Percentiles rank a stretch among this genome's conserved stretches.
Evolutionary conservation across 345 rosid species (phyloP).

Genomic region (Populus tremula): DNA sequence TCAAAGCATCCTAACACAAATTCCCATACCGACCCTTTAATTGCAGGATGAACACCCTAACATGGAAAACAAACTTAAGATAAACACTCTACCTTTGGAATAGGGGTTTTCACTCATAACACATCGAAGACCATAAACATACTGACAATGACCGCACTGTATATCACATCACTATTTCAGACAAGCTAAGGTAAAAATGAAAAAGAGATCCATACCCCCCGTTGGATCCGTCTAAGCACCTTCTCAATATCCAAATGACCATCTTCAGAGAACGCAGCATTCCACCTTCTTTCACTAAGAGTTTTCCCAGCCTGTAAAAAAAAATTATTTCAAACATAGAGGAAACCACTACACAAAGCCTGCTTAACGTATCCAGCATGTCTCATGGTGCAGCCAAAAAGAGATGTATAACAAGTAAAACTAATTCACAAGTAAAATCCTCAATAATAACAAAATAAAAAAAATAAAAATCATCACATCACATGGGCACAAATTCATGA

Average conservation of each 20-base stretch:
- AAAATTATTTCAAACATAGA: background rate
- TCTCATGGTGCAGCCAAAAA: background rate
- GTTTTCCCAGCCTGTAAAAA: constrained; percentile 77
- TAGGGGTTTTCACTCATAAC: background rate
- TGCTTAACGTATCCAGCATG: background rate
- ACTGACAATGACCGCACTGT: background rate
- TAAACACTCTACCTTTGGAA: background rate
- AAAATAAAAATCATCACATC: background rate
- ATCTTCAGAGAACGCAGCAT: constrained; percentile 75
- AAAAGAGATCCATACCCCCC: constrained; percentile 57
- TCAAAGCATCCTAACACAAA: constrained; percentile 88
- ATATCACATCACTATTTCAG: background rate
- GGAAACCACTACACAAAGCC: background rate
- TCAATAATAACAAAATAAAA: background rate
- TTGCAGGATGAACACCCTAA: constrained; percentile 94
- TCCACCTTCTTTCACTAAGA: constrained; percentile 88
- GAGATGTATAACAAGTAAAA: background rate
- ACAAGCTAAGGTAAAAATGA: background rate
- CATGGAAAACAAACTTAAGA: constrained; percentile 28
- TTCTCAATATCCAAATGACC: constrained; percentile 83
- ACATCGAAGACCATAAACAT: background rate
- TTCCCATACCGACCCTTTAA: constrained; percentile 92
- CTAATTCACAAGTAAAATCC: background rate
- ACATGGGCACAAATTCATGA: background rate
- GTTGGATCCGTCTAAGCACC: constrained; percentile 84